Evolutionary conservation across 805 yeast genomes (phyloP).

Genomic region (Wickerhamiella galacta): DNA sequence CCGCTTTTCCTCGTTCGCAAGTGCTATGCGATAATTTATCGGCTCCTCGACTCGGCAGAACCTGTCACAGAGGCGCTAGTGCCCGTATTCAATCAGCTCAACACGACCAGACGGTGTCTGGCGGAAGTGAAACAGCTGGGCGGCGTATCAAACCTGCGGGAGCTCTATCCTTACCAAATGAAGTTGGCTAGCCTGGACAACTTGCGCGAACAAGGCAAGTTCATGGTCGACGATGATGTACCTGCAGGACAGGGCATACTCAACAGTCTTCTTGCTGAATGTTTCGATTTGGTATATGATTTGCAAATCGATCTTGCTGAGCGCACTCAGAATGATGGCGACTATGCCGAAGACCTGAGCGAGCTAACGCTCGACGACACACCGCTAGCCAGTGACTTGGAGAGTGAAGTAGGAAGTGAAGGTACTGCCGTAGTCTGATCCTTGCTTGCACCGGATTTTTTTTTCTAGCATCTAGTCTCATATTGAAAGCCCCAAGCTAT

Average conservation of each 20-base stretch:
- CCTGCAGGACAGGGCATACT: conserved; percentile 99
- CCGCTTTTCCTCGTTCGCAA: conserved; percentile 62
- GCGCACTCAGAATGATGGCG: conserved; percentile 10
- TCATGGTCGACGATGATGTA: conserved; percentile 68
- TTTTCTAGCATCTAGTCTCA: too few relatives aligned
- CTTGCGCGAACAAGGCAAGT: conserved; percentile 77
- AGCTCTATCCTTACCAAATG: conserved; percentile 89
- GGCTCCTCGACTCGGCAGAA: conserved; percentile 77
- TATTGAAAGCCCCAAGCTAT: too few relatives aligned
- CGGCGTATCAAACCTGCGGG: conserved; percentile 74
- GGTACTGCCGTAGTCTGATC: too few relatives aligned
- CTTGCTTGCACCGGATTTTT: too few relatives aligned
- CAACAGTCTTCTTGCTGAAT: conserved; percentile 77
- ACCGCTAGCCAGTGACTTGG: too few relatives aligned
- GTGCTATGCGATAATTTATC: conserved; percentile 80
- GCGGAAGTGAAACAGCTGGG: conserved; percentile 85
- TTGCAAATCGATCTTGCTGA: conserved; percentile 34
- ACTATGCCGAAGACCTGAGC: conserved; percentile 2
- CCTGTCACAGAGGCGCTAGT: conserved; percentile 90
- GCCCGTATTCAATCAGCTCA: conserved; percentile 82
- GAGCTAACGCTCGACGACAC: too few relatives aligned
- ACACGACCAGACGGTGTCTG: conserved; percentile 80
- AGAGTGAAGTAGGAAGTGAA: too few relatives aligned
- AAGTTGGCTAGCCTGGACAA: conserved; percentile 83
- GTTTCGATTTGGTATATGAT: conserved; percentile 87